Base-by-base conservation (phyloP, 2,329 filamentous ascomycete genomes). In the Nigrograna mackinnonii region DNA sequence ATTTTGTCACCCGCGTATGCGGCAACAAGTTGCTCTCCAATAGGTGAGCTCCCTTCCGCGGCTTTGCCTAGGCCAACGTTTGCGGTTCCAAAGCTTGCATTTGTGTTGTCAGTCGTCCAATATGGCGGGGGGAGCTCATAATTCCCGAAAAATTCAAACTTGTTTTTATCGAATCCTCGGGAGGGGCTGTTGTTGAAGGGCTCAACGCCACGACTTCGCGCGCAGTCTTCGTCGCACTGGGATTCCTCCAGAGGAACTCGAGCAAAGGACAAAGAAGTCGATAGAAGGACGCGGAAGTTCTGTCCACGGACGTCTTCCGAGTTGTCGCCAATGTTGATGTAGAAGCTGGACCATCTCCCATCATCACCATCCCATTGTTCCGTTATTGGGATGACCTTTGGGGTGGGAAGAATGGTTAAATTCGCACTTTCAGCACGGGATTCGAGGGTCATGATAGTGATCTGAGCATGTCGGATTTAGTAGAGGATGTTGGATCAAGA, bases 341-440 rank as follows among this genome's bases (percentile, higher is more conserved):
- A 43, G 43, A 74, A 74, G 1, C 58, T 66, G 2, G 70, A 72
- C 71, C 71, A 74, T 33, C 47, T 55, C 1, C 71, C 70, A 47
- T 74, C 70, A 37, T 68, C 64, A 17, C 70, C 70, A 26, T 72
- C 67, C 17, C 53, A 68, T 3, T 32, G n/a, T n/a, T n/a, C n/a
- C n/a, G n/a, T n/a, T n/a, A n/a, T n/a, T n/a, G n/a, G n/a, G n/a
- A n/a, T n/a, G n/a, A n/a, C n/a, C n/a, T n/a, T n/a, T n/a, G 46
- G 47, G 14, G 46, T 52, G 4, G 51, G 24, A 4, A 42, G 43
- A 11, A 48, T 24, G 9, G 41, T 48, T 5, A 31, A 30, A 12
- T 41, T 46, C 16, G 50, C 22, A 37, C 35, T 44, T 12, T 60
- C 55, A 22, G 41, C 49, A 35, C 60, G 61, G 30, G 52, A 60